Base-by-base conservation (phyloP, 768 basidiomycete species). In the Suillus tomentosus region DNA sequence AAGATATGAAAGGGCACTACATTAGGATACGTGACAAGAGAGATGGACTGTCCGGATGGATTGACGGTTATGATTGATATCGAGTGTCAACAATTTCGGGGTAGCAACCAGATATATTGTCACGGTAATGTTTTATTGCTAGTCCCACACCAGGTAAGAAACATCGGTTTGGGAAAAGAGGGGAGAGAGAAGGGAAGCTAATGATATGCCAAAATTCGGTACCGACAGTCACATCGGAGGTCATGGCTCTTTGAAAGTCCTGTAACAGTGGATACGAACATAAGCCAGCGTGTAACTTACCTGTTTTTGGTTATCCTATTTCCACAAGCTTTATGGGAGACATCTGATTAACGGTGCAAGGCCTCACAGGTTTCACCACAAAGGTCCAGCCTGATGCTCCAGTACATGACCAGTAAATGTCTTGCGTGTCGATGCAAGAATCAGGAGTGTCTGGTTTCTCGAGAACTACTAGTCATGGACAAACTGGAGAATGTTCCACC, bases 181-280 rank as follows among this genome's bases (percentile, higher is more conserved):
- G 54, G n/a, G 37, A 10, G 22, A 37, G 37, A 2, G 22, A 39
- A 39, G 14, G 22, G 43, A 19, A 17, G 14, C 37, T 8, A 15
- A 56, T 22, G 37, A 37, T 9, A 39, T 19, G 14, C 36, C 14
- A 56, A 56, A 24, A 4, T 9, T 56, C 22, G 55, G 22, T 39
- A 56, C 55, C 37, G 56, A 72, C 13, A 48, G 13, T 48, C 13
- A 22, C 73, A 17, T 71, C n/a, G 8, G 13, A 37, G 11, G 54
- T 37, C 36, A 55, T 22, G 54, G 36, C 13, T 19, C 54, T 55
- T 55, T 55, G n/a, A 19, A 54, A 36, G 34, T 13, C 10, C 11
- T 54, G 10, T 55, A 5, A 14, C n/a, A 34, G 5, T 14, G 11
- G 11, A n/a, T 50, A 13, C 13, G 36, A 55, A 36, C 34, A 13